A percentile compares a stretch with the other conserved stretches of the same genome.
These are phyloP conservation scores for Solidago caesia DNA, from an alignment of 129 eudicot species.

Conservation along the genomic window DNA sequence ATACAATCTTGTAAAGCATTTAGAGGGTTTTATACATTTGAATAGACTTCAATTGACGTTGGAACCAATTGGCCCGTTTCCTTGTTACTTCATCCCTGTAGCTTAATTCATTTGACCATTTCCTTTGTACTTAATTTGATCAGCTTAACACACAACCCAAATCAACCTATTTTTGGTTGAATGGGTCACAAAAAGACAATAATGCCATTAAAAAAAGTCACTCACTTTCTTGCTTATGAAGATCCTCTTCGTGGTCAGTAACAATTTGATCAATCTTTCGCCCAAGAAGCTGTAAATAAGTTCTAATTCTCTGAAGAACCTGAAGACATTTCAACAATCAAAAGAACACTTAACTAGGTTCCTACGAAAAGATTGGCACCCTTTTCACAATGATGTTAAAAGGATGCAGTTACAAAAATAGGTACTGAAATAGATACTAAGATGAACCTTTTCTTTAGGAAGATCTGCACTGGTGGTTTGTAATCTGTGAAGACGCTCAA, in stretches of 20 bases:
- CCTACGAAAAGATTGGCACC: background rate
- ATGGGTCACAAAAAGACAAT: background rate
- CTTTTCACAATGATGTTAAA: background rate
- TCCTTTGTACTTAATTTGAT: too few species aligned
- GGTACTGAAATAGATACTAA: background rate
- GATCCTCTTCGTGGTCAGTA: constrained; percentile 63
- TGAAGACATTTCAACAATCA: constrained; percentile 31
- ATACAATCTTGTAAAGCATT: too few species aligned
- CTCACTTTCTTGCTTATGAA: constrained; percentile 80
- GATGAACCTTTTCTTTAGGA: constrained; percentile 87
- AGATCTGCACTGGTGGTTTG: constrained; percentile 91
- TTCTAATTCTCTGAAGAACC: constrained; percentile 88
- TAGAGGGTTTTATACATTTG: background rate
- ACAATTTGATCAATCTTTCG: constrained; percentile 86
- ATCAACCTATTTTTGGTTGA: too few species aligned
- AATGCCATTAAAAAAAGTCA: background rate
- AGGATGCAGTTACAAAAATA: background rate
- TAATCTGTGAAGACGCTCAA: constrained; percentile 75
- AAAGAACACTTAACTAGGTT: background rate
- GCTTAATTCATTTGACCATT: too few species aligned
- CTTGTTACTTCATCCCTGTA: too few species aligned
- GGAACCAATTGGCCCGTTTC: too few species aligned
- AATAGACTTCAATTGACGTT: background rate
- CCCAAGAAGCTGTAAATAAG: constrained; percentile 88
- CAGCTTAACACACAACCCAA: too few species aligned